Base-by-base conservation (phyloP, 2,329 filamentous ascomycete genomes). In the Tolypocladium amazonense region DNA sequence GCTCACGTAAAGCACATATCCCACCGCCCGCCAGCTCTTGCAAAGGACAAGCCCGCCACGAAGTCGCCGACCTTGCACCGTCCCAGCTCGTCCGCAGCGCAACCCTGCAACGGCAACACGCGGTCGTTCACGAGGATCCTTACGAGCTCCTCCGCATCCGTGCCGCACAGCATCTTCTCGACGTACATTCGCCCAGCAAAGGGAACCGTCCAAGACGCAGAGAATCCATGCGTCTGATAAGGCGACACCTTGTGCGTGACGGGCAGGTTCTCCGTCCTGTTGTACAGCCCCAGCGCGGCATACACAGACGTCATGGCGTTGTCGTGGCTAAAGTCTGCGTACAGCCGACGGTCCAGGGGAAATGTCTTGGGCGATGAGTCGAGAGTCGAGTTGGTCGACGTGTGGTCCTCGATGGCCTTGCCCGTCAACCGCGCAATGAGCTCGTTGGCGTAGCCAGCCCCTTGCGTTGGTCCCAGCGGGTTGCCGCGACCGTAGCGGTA, bases 271-370 rank as follows among this genome's bases (percentile, higher is more conserved):
- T 70, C 67, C 0, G 85, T 90, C 52, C 73, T 75, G 65, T 92
- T 89, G 74, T 91, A 96, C 33, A 96, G 75, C 0, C 91, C 89
- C 63, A 97, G 70, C 0, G 91, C 90, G 6, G 85, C 85, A 69
- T 89, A 89, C 8, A 95, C 84, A 9, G 82, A 81, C 37, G 83
- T 84, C 85, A 97, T 91, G 69, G 88, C 86, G 71, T 95, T 96
- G 73, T 97, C 92, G 73, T 97, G 92, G 63, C 87, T 90, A 70
- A 97, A 96, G 73, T 97, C 92, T 0, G 90, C 92, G 68, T 95
- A 97, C 1, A 96, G 75, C 14, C 75, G 75, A 52, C 77, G 73
- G 62, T 81, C 79, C 0, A 96, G 76, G 0, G 92, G 92, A 68
- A 96, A 97, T 0, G 89, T 92, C 8, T 73, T 69, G 0, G 81